phyloP scores from a whole-genome alignment of 2,329 filamentous ascomycete genomes.

The Fragosphaeria purpurea region DNA sequence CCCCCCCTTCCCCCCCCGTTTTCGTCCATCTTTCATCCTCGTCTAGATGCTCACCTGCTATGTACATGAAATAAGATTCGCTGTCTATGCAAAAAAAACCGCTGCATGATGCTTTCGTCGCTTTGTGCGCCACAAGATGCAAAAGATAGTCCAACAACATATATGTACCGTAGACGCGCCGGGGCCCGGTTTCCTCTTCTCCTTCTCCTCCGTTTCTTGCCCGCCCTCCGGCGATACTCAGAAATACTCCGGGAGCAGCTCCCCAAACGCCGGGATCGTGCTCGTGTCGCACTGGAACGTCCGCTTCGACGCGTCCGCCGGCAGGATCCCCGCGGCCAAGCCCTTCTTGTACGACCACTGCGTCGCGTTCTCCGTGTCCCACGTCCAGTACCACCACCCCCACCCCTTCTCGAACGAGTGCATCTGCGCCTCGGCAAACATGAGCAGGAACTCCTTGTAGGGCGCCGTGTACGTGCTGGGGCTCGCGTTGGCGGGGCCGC shows the following conservation, averaged over 20 bases:
- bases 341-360: conserved; percentile 93
- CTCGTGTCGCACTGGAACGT: conserved; percentile 55
- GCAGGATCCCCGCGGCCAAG: conserved; percentile 67
- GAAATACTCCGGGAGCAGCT: conserved; percentile 41
- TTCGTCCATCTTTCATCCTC: too few species aligned
- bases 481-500: conserved; percentile 65
- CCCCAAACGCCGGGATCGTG: conserved; percentile 42
- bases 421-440: conserved; percentile 96
- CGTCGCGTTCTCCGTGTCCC: conserved; percentile 63
- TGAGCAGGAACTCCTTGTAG: conserved; percentile 79
- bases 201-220: neutral
- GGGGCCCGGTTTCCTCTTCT: neutral
- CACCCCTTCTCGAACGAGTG: conserved; percentile 81
- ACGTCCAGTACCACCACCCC: conserved; percentile 99
- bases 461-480: conserved; percentile 53
- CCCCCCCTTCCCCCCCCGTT: too few species aligned
- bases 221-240: conserved; percentile 12
- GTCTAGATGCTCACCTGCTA: too few species aligned
- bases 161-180: too few species aligned
- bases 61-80: too few species aligned
- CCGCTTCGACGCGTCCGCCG: conserved; percentile 59
- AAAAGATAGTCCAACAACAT: too few species aligned
- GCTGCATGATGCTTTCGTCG: too few species aligned
- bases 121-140: too few species aligned
- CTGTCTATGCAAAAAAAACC: too few species aligned